Evolutionary conservation across 495 filamentous ascomycete genomes (phyloP).

Genomic region (Annulohypoxylon nitens): DNA sequence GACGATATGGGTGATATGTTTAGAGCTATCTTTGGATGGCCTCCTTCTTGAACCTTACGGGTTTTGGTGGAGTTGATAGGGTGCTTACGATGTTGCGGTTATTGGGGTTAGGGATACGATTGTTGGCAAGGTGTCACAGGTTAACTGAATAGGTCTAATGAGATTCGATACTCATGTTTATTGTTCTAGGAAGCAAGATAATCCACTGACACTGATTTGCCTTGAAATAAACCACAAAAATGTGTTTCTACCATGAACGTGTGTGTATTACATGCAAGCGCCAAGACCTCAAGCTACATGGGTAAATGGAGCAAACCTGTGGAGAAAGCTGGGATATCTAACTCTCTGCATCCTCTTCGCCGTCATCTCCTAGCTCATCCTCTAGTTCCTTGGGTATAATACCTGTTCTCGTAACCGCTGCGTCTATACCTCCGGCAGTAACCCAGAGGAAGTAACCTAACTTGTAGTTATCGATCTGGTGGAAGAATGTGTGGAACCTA

Average conservation of each 20-base stretch:
- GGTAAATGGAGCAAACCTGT: neutral
- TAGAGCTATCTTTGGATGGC: neutral
- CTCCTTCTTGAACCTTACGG: neutral
- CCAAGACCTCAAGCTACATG: neutral
- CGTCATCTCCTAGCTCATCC: constrained; percentile 50
- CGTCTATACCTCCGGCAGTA: constrained; percentile 72
- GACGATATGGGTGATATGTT: neutral
- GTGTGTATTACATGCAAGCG: neutral
- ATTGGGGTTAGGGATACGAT: neutral
- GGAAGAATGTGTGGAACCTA: constrained; percentile 85
- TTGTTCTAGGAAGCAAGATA: neutral
- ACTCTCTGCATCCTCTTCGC: constrained; percentile 45
- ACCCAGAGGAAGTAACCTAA: constrained; percentile 82
- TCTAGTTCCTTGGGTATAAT: constrained; percentile 48
- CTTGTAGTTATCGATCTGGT: constrained; percentile 83
- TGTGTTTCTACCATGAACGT: neutral
- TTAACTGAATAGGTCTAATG: neutral
- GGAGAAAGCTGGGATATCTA: constrained; percentile 17
- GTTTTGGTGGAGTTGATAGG: neutral
- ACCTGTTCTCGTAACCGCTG: constrained; percentile 55
- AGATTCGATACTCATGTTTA: neutral
- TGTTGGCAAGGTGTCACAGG: neutral
- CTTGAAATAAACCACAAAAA: neutral
- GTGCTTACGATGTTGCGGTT: neutral
- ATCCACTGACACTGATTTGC: neutral